Evolutionary conservation across 371 early-diverging fungal genomes (phyloP).

Genomic region (Lichtheimia hyalospora): DNA sequence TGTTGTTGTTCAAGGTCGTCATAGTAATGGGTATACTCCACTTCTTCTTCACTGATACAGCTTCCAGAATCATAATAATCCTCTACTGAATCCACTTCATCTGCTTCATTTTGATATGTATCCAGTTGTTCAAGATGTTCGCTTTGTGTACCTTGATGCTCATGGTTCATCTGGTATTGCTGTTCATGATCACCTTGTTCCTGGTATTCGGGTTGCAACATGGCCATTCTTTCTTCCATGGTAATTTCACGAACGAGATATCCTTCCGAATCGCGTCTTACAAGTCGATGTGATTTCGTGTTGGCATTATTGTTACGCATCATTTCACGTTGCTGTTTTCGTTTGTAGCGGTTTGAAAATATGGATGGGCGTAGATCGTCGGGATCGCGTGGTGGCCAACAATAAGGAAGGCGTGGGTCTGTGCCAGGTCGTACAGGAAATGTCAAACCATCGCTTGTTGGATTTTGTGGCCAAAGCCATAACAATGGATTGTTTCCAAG

Average conservation of each 20-base stretch:
- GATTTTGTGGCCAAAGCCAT: slow-evolving; percentile 71
- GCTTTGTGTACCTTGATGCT: neutral
- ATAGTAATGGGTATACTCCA: slow-evolving; percentile 18
- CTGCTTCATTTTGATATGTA: neutral
- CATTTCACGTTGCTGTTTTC: slow-evolving; percentile 25
- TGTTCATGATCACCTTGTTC: neutral
- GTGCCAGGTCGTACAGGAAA: slow-evolving; percentile 53
- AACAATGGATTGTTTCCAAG: slow-evolving; percentile 66
- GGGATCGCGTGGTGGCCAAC: slow-evolving; percentile 33
- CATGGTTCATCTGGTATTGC: neutral
- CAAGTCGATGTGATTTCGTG: slow-evolving; percentile 8
- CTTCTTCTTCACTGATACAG: slow-evolving; percentile 29
- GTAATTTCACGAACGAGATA: slow-evolving; percentile 49
- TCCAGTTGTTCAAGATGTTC: slow-evolving; percentile 6
- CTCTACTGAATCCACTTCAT: slow-evolving; percentile 12
- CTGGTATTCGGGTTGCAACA: slow-evolving; percentile 4
- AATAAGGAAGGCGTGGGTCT: slow-evolving; percentile 20
- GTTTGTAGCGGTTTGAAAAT: slow-evolving; percentile 38
- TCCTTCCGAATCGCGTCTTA: slow-evolving; percentile 56
- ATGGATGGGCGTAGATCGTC: slow-evolving; percentile 29
- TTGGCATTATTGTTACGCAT: neutral
- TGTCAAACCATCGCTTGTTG: slow-evolving; percentile 73
- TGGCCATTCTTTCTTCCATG: slow-evolving; percentile 23
- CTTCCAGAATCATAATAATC: slow-evolving; percentile 44
- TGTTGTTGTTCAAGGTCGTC: slow-evolving; percentile 27